Evolutionary conservation across 2,329 filamentous ascomycete species (phyloP), one percentile per base, ranked within the genome.

Genomic region (Exutisphaerella laricina): DNA sequence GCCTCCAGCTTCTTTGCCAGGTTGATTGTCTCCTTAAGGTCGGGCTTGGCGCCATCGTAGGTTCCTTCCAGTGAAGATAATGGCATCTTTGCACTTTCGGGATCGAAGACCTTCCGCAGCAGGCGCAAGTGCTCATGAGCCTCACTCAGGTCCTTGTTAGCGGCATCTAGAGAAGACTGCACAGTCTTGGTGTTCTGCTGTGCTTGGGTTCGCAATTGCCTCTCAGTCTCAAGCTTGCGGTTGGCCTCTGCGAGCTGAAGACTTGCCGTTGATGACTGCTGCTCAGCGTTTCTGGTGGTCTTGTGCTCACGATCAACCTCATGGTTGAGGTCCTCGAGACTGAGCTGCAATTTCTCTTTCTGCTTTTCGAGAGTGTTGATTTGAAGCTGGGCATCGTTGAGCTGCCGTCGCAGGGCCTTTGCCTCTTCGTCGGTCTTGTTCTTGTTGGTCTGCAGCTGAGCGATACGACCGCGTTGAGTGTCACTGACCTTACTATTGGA

Each of bases 271-370:
- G 88, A 94, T 13, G 87, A 83, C 16, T 82, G 78, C 64, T 95
- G 94, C 66, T 97, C 90, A 3, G 89, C 90, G 61, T 85, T 92
- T 46, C 90, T 82, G 59, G 83, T 92, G 14, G 82, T 80, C 69
- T 96, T 94, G 59, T 89, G 87, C 66, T 96, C 90, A 21, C 88
- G 78, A 37, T 85, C 85, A 41, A 96, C 77, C 64, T 97, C 88
- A 56, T 97, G 90, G 55, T 88, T 94, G 25, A 96, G 72, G 62
- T 98, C 90, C 62, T 98, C 90, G 6, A 97, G 68, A 57, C 78
- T 88, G 30, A 97, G 75, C 39, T 88, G 79, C 20, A 97, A 73
- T 66, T 96, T 96, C 66, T 97, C 90, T 39, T 92, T 85, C 64
- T 92, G 88, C 71, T 97, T 97, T 63, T 96, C 88, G 5, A 96